Evolutionary conservation across 176 grass and related monocot genomes (phyloP).

Genomic region (Juncus inflexus): DNA sequence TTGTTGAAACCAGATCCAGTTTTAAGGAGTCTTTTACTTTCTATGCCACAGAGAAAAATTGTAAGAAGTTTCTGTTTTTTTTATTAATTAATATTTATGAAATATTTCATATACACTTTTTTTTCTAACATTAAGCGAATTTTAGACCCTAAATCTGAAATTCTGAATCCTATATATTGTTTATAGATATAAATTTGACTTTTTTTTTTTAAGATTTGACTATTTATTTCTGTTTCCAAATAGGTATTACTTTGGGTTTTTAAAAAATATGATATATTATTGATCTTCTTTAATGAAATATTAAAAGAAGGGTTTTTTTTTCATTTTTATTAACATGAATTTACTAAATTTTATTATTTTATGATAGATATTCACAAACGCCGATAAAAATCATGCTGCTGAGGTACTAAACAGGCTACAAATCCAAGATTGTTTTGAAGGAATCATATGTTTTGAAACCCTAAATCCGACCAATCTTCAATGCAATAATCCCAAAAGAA

Average conservation of each 20-base stretch:
- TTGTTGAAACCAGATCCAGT: conserved; percentile 49
- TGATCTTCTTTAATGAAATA: background rate
- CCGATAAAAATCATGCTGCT: conserved; percentile 43
- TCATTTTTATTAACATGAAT: background rate
- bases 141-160: background rate
- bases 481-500: background rate
- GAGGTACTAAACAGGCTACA: conserved; percentile 44
- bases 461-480: conserved; percentile 33
- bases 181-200: background rate
- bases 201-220: no score
- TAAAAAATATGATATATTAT: no score
- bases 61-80: conserved; percentile 23
- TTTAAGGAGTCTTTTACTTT: conserved; percentile 56
- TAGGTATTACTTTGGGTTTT: no score
- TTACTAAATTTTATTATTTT: background rate
- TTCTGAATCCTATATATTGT: background rate
- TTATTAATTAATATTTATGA: background rate
- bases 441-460: conserved; percentile 72
- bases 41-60: conserved; percentile 65
- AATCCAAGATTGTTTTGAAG: conserved; percentile 57
- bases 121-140: background rate
- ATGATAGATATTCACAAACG: conserved; percentile 62
- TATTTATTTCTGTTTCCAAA: background rate
- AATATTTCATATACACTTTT: background rate
- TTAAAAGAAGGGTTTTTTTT: background rate